Percentiles rank a stretch among this genome's conserved stretches.
phyloP scores from a whole-genome alignment of 495 filamentous ascomycete genomes.

The Talaromyces wortmannii region DNA sequence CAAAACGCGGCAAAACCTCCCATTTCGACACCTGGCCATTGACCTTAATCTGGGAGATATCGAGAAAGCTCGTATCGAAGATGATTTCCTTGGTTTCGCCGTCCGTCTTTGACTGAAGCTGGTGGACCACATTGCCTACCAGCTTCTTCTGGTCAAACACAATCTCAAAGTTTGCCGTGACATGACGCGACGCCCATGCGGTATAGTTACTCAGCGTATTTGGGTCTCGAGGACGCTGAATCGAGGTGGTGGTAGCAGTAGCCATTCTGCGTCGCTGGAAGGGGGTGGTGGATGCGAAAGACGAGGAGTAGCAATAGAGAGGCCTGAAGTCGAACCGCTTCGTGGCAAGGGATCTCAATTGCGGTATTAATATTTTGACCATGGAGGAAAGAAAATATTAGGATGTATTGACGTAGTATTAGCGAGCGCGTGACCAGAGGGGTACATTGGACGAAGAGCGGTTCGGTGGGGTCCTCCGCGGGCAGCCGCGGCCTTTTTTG shows the following conservation, averaged over 20 bases:
- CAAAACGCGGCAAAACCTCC: constrained; percentile 58
- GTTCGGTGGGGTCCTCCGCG: neutral
- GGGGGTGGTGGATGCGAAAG: neutral
- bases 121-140: constrained; percentile 65
- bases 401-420: no score
- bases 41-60: constrained; percentile 60
- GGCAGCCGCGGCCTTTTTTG: neutral
- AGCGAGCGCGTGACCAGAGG: neutral
- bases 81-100: constrained; percentile 65
- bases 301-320: neutral
- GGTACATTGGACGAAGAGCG: neutral
- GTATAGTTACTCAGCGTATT: constrained; percentile 91
- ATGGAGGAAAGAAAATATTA: no score
- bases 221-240: constrained; percentile 54
- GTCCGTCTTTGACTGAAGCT: constrained; percentile 65
- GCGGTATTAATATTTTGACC: neutral
- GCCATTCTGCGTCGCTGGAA: neutral
- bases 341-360: neutral
- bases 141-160: constrained; percentile 73
- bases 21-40: constrained; percentile 55
- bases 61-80: constrained; percentile 78
- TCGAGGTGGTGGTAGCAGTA: constrained; percentile 37
- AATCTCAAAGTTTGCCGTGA: constrained; percentile 68
- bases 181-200: constrained; percentile 74
- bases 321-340: neutral